These are phyloP conservation scores for Agastache rugosa DNA, from an alignment of 257 asterid genomes.

Conservation along the genomic window DNA sequence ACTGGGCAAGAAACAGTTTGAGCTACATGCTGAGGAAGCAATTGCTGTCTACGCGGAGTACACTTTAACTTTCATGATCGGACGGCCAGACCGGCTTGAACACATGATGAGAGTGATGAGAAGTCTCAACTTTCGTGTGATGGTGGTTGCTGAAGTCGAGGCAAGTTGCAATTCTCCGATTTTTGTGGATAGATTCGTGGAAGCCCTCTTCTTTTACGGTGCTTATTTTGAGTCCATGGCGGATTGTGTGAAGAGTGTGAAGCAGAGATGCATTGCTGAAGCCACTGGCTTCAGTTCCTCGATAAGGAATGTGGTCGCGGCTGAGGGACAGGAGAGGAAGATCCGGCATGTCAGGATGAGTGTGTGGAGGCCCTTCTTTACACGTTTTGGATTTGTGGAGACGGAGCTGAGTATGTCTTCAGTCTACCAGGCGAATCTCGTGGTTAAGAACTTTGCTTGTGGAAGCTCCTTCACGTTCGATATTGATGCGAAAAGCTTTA, in stretches of 20 bases:
- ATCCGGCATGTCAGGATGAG: conserved; percentile 48
- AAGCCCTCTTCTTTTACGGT: conserved; percentile 54
- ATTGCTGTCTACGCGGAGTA: conserved; percentile 49
- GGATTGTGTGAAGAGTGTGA: conserved; percentile 49
- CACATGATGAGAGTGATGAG: conserved; percentile 47
- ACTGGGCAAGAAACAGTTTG: conserved; percentile 37
- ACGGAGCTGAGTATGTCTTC: conserved; percentile 50
- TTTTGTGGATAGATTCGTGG: conserved; percentile 60
- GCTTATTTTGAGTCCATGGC: conserved; percentile 55
- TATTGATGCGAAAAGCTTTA: conserved; percentile 49
- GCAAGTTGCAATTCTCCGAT: conserved; percentile 55
- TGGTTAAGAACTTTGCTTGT: conserved; percentile 41
- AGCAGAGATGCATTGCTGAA: conserved; percentile 46
- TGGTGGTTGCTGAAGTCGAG: conserved; percentile 58
- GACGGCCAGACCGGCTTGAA: conserved; percentile 43
- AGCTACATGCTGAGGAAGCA: conserved; percentile 46
- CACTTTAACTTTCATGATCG: conserved; percentile 47
- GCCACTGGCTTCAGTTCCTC: conserved; percentile 38
- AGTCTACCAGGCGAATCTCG: conserved; percentile 48
- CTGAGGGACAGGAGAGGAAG: conserved; percentile 56
- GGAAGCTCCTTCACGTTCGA: conserved; percentile 48
- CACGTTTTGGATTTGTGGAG: conserved; percentile 45
- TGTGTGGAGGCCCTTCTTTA: conserved; percentile 56
- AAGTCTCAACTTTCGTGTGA: conserved; percentile 40
- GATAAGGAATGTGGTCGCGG: conserved; percentile 51